Base-by-base conservation (phyloP, 208 protist species). In the Acanthamoeba triangularis region DNA sequence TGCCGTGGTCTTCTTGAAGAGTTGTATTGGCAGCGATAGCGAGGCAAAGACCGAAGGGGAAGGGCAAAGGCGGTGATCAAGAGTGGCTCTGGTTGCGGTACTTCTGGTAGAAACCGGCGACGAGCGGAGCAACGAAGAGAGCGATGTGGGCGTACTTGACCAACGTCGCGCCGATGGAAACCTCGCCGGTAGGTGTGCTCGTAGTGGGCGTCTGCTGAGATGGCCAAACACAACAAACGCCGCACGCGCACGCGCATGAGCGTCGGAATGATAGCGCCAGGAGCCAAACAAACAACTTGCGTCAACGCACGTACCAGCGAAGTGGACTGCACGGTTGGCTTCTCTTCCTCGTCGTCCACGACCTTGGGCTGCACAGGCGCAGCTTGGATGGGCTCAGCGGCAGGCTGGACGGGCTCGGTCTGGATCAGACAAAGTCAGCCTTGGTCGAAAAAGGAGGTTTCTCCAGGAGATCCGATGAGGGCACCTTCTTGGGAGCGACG, bases 161-260 rank as follows among this genome's bases (percentile, higher is more conserved):
- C 96, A 93, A 90, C 92, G 65, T 95, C 72, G 54, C 78, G 90
- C 54, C 49, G 18, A 88, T 16, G 25, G 20, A n/a, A 37, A 49
- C 41, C 33, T 44, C 30, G 20, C 8, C 37, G 0, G 14, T 49
- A 0, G 41, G 14, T 2, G 30, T 80, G 0, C 20, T 35, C 41
- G 0, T 49, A 16, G 72, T 37, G 18, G 72, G 30, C 25, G 72
- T 80, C 72, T 80, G 72, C n/a, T 23, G 8, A 30, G 72, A 30
- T n/a, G 3, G 5, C 8, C 61, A n/a, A n/a, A n/a, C n/a, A 33
- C 56, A 28, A 16, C 23, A 3, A 13, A 56, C 1, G 52, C 52
- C 52, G 18, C 10, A 56, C 54, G 20, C 54, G 20, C 54, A 59
- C 54, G 20, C 54, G 20, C n/a, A n/a, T n/a, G n/a, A n/a, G n/a